Percentiles rank a stretch among this genome's conserved stretches.
Conservation (phyloP, 75 land plant genomes). For the Selaginella moellendorffii region DNA sequence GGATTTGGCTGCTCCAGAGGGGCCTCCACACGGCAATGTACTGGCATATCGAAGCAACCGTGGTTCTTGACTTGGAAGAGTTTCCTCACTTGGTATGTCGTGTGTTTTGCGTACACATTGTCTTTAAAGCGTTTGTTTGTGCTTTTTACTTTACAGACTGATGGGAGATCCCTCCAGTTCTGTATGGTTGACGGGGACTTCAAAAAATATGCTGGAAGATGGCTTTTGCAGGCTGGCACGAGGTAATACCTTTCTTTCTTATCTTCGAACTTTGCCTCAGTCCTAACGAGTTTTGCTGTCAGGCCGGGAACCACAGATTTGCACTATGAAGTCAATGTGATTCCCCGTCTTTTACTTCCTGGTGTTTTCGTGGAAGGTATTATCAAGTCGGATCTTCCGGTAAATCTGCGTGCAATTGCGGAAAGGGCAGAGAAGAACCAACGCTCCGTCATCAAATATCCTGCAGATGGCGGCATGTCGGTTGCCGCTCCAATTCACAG, state of each 20-base stretch:
- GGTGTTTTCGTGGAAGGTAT: slow-evolving; percentile 75
- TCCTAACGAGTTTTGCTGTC: slow-evolving; percentile 5
- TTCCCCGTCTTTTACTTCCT: slow-evolving; percentile 76
- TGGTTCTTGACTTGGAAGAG: slow-evolving; percentile 80
- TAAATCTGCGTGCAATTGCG: slow-evolving; percentile 71
- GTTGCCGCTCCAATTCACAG: neutral
- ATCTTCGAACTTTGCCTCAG: no score
- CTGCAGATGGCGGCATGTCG: neutral
- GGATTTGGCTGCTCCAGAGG: slow-evolving; percentile 86
- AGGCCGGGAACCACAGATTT: slow-evolving; percentile 52
- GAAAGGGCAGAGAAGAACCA: slow-evolving; percentile 43
- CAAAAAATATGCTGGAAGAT: slow-evolving; percentile 86
- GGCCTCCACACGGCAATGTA: slow-evolving; percentile 72
- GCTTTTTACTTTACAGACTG: slow-evolving; percentile 12
- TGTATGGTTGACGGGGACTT: slow-evolving; percentile 98
- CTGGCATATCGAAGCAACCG: slow-evolving; percentile 98
- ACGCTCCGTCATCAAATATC: neutral
- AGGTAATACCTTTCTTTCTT: no score
- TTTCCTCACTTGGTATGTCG: slow-evolving; percentile 38
- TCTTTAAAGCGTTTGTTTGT: neutral
- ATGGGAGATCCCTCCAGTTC: slow-evolving; percentile 56
- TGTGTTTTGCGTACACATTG: neutral
- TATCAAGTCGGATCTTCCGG: slow-evolving; percentile 84
- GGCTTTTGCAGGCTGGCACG: slow-evolving; percentile 54
- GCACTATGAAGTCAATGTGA: slow-evolving; percentile 79